Conservation (phyloP, 2,329 filamentous ascomycete species). For the Colletotrichum sp. region DNA sequence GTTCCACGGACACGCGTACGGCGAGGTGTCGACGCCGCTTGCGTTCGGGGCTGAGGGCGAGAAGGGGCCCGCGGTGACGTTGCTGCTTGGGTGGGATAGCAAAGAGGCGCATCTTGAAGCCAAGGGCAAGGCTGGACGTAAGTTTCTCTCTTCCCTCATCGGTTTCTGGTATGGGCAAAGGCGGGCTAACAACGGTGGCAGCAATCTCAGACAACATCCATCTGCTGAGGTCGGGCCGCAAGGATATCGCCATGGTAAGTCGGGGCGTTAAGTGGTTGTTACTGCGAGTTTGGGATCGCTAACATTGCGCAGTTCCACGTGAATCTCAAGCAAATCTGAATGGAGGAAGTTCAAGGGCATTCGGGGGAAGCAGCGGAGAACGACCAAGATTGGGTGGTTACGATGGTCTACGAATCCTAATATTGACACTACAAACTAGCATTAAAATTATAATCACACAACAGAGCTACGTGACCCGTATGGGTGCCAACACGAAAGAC, state of each 20-base stretch:
- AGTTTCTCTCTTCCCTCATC: neutral
- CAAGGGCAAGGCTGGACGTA: conserved; percentile 27
- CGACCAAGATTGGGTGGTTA: neutral
- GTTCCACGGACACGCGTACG: conserved; percentile 35
- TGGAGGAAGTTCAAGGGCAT: neutral
- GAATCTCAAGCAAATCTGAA: conserved; percentile 15
- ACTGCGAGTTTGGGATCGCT: neutral
- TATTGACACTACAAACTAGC: neutral
- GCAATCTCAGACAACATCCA: conserved; percentile 41
- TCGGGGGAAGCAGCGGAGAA: neutral
- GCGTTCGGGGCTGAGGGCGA: conserved; percentile 29
- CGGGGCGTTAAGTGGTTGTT: neutral
- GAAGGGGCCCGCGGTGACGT: conserved; percentile 32
- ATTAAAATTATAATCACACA: neutral
- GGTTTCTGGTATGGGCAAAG: accelerated
- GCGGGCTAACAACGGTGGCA: conserved; percentile 13
- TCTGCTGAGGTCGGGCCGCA: conserved; percentile 32
- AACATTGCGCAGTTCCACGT: conserved; percentile 15
- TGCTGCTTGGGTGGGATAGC: conserved; percentile 45
- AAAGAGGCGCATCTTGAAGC: conserved; percentile 39
- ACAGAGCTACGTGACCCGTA: neutral
- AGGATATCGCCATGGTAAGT: conserved; percentile 37
- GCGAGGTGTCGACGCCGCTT: conserved; percentile 34
- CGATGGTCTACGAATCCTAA: neutral
- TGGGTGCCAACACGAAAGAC: neutral